phyloP scores from a whole-genome alignment of 148 eudicot genomes.

The Rhododendron kiyosumense region DNA sequence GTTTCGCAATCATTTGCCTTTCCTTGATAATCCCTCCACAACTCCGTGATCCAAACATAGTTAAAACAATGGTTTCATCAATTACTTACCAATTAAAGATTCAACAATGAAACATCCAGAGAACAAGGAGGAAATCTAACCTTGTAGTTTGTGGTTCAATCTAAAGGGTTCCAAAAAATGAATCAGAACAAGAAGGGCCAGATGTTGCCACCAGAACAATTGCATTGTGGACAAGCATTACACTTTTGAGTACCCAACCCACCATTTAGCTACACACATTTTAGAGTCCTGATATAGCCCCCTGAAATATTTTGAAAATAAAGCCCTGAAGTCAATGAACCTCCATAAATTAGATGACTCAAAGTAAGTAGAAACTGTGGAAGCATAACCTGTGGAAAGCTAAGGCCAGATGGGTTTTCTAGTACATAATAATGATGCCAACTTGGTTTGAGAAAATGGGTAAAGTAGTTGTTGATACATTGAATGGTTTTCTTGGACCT shows the following conservation, averaged over 20 bases:
- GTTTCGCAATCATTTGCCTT: background rate
- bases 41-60: background rate
- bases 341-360: background rate
- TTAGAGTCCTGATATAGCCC: background rate
- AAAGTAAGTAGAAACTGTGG: background rate
- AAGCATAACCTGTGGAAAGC: background rate
- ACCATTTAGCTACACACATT: slow-evolving; percentile 7
- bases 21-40: background rate
- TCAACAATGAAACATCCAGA: background rate
- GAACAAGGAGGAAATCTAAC: background rate
- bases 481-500: background rate
- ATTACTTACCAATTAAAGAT: background rate
- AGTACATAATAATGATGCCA: background rate
- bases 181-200: slow-evolving; percentile 15
- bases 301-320: background rate
- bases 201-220: slow-evolving; percentile 22
- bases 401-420: background rate
- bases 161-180: slow-evolving; percentile 15
- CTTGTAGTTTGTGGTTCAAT: slow-evolving; percentile 10
- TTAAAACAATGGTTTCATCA: background rate
- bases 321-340: background rate
- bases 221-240: slow-evolving; percentile 18
- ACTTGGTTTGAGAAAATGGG: background rate
- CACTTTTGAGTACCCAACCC: slow-evolving; percentile 1
- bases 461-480: background rate